Percentiles rank a stretch among this genome's conserved stretches.
These are phyloP conservation scores for Umbelopsis sp. DNA, from an alignment of 371 early-diverging fungal species.

Conservation along the genomic window DNA sequence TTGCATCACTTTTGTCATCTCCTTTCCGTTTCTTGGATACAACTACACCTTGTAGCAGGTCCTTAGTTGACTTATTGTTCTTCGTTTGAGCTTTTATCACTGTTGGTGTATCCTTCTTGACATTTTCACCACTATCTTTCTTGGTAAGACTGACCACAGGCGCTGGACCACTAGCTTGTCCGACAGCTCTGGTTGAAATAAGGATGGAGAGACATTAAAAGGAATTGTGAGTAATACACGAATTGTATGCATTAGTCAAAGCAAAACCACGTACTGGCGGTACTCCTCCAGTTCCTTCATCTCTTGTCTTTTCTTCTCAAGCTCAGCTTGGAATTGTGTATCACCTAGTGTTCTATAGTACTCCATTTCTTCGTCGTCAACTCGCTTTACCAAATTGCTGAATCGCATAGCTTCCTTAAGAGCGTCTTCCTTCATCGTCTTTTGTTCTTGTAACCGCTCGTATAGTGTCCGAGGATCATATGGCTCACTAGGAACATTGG, in stretches of 20 bases:
- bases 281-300: slow-evolving; percentile 64
- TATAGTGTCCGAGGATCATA: slow-evolving; percentile 84
- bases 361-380: slow-evolving; percentile 80
- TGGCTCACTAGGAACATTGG: slow-evolving; percentile 41
- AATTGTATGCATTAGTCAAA: background rate
- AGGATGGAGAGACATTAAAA: background rate
- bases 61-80: slow-evolving; percentile 21
- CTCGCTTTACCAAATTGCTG: slow-evolving; percentile 72
- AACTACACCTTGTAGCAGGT: slow-evolving; percentile 32
- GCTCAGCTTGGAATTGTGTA: slow-evolving; percentile 57
- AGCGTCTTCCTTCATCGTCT: slow-evolving; percentile 65
- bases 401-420: slow-evolving; percentile 70
- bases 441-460: slow-evolving; percentile 80
- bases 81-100: background rate
- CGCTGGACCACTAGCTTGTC: slow-evolving; percentile 9
- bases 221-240: background rate
- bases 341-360: slow-evolving; percentile 67
- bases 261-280: slow-evolving; percentile 40
- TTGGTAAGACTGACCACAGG: background rate
- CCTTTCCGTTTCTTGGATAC: slow-evolving; percentile 36
- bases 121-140: background rate
- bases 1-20: slow-evolving; percentile 9
- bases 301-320: slow-evolving; percentile 57
- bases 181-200: slow-evolving; percentile 30
- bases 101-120: background rate